Evolutionary conservation across 139 green algal genomes (phyloP).

Genomic region (Edaphochlamys debaryana): DNA sequence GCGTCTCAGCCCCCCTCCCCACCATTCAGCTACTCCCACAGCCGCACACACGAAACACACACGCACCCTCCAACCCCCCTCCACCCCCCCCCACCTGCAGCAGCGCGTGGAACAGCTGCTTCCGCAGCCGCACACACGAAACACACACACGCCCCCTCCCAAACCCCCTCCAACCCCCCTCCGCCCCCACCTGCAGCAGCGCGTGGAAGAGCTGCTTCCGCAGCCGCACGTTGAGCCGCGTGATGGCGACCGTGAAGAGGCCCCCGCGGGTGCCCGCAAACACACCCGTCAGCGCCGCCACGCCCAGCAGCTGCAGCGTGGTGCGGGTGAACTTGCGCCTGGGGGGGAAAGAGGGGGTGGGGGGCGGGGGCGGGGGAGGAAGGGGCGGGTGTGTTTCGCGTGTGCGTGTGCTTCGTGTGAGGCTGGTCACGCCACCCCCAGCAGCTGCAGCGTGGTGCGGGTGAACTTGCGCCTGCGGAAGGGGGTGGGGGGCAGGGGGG

Average conservation of each 20-base stretch:
- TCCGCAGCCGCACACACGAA: too few relatives aligned
- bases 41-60: too few relatives aligned
- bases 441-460: conserved; percentile 65
- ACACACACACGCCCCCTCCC: neutral
- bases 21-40: too few relatives aligned
- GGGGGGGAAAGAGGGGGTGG: neutral
- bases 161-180: too few relatives aligned
- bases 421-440: conserved; percentile 51
- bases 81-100: too few relatives aligned
- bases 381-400: too few relatives aligned
- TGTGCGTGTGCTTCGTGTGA: neutral
- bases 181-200: conserved; percentile 61
- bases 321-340: conserved; percentile 64
- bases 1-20: too few relatives aligned
- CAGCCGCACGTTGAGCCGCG: conserved; percentile 68
- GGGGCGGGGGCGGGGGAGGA: too few relatives aligned
- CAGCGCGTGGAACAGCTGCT: too few relatives aligned
- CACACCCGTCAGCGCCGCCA: conserved; percentile 68
- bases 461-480: conserved; percentile 56
- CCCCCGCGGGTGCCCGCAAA: conserved; percentile 79
- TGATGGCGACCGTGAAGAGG: conserved; percentile 76
- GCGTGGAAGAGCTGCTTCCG: conserved; percentile 65
- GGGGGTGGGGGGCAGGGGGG: neutral
- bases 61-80: too few relatives aligned
- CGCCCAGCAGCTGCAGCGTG: conserved; percentile 68